These are phyloP conservation scores for Poteriospumella lacustris DNA, from an alignment of 108 stramenopile species.

Conservation along the genomic window DNA sequence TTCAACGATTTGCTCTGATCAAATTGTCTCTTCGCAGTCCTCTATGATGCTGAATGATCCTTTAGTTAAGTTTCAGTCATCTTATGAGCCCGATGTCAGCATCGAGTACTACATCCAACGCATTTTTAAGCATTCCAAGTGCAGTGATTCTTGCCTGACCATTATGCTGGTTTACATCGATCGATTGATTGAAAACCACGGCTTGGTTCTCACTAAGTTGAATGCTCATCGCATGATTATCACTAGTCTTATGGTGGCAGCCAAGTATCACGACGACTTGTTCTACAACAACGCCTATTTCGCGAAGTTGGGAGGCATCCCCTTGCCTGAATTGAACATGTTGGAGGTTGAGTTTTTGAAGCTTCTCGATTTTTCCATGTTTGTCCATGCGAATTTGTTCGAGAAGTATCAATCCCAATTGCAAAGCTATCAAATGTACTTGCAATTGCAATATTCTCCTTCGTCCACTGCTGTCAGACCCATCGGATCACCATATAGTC, in stretches of 20 bases:
- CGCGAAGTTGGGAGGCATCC: background rate
- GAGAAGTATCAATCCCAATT: background rate
- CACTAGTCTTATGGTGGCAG: conserved; percentile 84
- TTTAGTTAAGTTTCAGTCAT: background rate
- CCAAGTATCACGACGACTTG: conserved; percentile 98
- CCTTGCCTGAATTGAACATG: conserved; percentile 11
- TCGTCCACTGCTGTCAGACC: background rate
- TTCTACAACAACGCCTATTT: conserved; percentile 73
- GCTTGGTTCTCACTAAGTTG: conserved; percentile 73
- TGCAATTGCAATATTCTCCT: background rate
- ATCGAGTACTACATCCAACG: background rate
- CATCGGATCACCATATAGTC: too few species aligned
- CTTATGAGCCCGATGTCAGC: background rate
- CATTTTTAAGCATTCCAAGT: conserved; percentile 87
- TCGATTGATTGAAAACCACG: conserved; percentile 87
- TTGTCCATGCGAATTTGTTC: background rate
- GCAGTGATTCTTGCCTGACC: conserved; percentile 91
- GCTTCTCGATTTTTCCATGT: conserved; percentile 3
- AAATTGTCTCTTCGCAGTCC: too few species aligned
- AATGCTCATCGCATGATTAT: conserved; percentile 95
- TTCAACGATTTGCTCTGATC: too few species aligned
- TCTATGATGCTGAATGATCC: too few species aligned
- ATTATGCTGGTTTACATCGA: conserved; percentile 96
- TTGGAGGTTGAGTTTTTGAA: conserved; percentile 10
- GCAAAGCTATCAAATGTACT: background rate